phyloP scores from a whole-genome alignment of 192 early-diverging fungal genomes.

The Coemansia sp. region DNA sequence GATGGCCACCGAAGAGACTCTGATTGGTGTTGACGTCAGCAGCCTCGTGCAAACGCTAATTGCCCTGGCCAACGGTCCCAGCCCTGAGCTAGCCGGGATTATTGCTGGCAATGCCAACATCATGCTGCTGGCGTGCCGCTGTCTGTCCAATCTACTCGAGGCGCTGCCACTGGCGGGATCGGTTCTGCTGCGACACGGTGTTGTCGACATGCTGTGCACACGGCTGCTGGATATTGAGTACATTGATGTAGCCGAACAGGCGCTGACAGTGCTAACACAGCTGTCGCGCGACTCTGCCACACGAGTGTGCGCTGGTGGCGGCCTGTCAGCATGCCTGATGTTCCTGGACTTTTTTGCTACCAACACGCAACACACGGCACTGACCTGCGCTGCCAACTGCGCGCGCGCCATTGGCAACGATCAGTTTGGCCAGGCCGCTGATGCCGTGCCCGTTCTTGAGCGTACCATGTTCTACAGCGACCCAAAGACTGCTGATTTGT shows the following conservation, averaged over 20 bases:
- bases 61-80: conserved; percentile 57
- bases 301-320: conserved; percentile 60
- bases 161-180: conserved; percentile 70
- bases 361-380: conserved; percentile 76
- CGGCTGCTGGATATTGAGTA: conserved; percentile 85
- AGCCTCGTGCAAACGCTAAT: conserved; percentile 70
- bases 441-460: conserved; percentile 71
- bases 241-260: conserved; percentile 91
- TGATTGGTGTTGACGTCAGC: conserved; percentile 65
- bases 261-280: conserved; percentile 72
- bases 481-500: conserved; percentile 69
- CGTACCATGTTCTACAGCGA: conserved; percentile 70
- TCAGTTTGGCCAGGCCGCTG: conserved; percentile 60
- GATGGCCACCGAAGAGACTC: conserved; percentile 72
- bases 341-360: conserved; percentile 90
- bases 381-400: conserved; percentile 74
- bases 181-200: conserved; percentile 67
- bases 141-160: conserved; percentile 86
- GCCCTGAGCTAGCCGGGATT: conserved; percentile 29
- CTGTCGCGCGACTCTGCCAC: conserved; percentile 53
- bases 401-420: conserved; percentile 57
- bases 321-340: conserved; percentile 72
- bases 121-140: conserved; percentile 89
- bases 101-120: conserved; percentile 61
- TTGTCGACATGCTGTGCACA: conserved; percentile 65